These are phyloP conservation scores for Pulveroboletus sp. DNA, from an alignment of 768 basidiomycete species.

Conservation along the genomic window DNA sequence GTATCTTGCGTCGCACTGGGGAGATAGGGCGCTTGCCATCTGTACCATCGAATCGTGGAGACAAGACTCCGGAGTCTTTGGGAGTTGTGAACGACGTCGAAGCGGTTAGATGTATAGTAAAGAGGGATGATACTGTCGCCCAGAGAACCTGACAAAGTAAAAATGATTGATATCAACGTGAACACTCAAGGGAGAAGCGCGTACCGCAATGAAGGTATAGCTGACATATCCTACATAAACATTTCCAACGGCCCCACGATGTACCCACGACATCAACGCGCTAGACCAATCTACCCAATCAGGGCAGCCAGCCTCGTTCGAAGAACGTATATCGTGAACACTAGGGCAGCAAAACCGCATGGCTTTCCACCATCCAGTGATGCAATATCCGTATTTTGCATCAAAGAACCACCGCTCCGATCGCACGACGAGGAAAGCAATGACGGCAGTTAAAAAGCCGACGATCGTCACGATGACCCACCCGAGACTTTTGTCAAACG, in stretches of 20 bases:
- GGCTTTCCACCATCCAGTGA: constrained; percentile 61
- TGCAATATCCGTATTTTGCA: constrained; percentile 87
- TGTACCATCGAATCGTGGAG: constrained; percentile 41
- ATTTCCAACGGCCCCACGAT: constrained; percentile 13
- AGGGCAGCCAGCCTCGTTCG: constrained; percentile 43
- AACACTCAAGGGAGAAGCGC: constrained; percentile 25
- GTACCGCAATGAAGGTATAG: constrained; percentile 76
- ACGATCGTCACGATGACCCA: constrained; percentile 89
- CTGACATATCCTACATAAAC: constrained; percentile 60
- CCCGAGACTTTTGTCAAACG: constrained; percentile 73
- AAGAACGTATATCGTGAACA: constrained; percentile 8
- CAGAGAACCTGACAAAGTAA: constrained; percentile 52
- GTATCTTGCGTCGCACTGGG: constrained; percentile 53
- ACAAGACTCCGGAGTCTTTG: constrained; percentile 78
- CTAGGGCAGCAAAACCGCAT: constrained; percentile 78
- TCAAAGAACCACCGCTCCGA: constrained; percentile 89
- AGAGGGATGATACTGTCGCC: constrained; percentile 65
- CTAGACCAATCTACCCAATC: constrained; percentile 78
- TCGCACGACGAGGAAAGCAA: constrained; percentile 83
- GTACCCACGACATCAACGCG: constrained; percentile 36
- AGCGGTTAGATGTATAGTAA: constrained; percentile 83
- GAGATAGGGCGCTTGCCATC: constrained; percentile 20
- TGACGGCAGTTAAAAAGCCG: constrained; percentile 77
- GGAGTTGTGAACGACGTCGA: constrained; percentile 85
- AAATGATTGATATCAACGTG: not conserved